Evolutionary conservation across 2,329 filamentous ascomycete species (phyloP), one percentile per base, ranked within the genome.

Genomic region (Aspergillus unguis): DNA sequence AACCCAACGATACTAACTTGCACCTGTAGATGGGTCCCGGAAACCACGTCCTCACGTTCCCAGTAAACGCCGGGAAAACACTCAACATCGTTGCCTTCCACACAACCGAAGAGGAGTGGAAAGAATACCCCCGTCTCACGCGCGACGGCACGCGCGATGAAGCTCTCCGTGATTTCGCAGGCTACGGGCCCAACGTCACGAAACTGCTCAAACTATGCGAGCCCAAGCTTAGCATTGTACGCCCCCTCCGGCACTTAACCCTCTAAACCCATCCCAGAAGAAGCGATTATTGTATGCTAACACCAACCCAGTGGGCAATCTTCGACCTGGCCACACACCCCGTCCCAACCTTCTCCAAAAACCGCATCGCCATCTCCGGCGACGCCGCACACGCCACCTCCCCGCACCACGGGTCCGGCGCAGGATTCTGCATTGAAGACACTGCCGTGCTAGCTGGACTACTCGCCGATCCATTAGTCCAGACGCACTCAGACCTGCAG

Each of bases 21-120:
- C 17, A 17, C 17, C 17, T 17, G 17, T 17, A 63, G 53, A 58
- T 74, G 42, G 77, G 76, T 2, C 71, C 72, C 4, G 62, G 67
- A 25, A 73, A 72, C 5, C 77, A 80, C 58, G 59, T 80, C 11
- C 65, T 80, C 26, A 76, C 74, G 0, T 80, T 78, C 55, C 77
- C 78, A 0, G 76, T 80, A 44, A 72, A 75, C 9, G 69, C 74
- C 25, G 76, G 76, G 7, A 71, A 68, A 17, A 71, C 72, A 0
- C 75, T 81, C 62, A 81, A 81, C 50, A 61, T 75, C 29, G 75
- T 75, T 7, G 74, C 73, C 2, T 75, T 75, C 58, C 58, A 60
- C 23, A 62, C 64, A 4, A 62, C 69, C 35, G 33, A 43, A 4
- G 65, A 70, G 37, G 62, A 50, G 4, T 62, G 61, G 59, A 47